Base-by-base conservation (phyloP, 257 asterid species). In the Solanum megistacrolobum region DNA sequence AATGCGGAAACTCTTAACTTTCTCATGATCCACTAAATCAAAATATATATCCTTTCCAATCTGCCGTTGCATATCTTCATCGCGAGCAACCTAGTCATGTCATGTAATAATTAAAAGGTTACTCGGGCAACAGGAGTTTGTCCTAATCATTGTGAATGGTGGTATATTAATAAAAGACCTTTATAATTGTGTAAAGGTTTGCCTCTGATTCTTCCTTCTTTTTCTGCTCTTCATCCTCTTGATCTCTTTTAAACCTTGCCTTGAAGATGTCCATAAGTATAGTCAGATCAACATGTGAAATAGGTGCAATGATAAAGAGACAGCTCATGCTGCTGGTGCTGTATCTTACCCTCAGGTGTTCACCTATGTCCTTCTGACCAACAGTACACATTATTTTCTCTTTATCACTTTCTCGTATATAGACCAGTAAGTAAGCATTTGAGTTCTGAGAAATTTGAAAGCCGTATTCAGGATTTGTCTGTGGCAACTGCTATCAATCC, bases 391-490 rank as follows among this genome's bases (percentile, higher is more conserved):
- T 94, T 86, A 96, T 95, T 93, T 96, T 96, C 90, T 95, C 99
- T 93, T 95, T 96, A 93, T 97, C 99, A 83, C 96, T 94, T 89
- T 92, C 98, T 88, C 99, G 95, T 89, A 97, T 95, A 90, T 97
- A 97, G 87, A 96, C 99, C 91, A 97, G 99, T 99, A 97, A 95
- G 94, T 97, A 97, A 41, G 99, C 99, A 90, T 97, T 97, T 78
- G 99, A 96, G 93, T 92, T 94, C 91, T 97, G 94, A 90, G 25
- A 58, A 97, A 96, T 91, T 96, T 95, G 55, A 96, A 94, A 9
- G 98, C 98, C 94, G 93, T 93, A 95, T 89, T 98, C 99, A 86
- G 99, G 98, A 94, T 97, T 97, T 87, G 98, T 91, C 86, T 92
- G 98, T 76, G 65, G 65, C 10, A 97, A 91, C 99, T 95, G 52